Evolutionary conservation across 148 eudicot species (phyloP), one percentile per base, ranked within the genome.

Genomic region (Pharnaceum exiguum): DNA sequence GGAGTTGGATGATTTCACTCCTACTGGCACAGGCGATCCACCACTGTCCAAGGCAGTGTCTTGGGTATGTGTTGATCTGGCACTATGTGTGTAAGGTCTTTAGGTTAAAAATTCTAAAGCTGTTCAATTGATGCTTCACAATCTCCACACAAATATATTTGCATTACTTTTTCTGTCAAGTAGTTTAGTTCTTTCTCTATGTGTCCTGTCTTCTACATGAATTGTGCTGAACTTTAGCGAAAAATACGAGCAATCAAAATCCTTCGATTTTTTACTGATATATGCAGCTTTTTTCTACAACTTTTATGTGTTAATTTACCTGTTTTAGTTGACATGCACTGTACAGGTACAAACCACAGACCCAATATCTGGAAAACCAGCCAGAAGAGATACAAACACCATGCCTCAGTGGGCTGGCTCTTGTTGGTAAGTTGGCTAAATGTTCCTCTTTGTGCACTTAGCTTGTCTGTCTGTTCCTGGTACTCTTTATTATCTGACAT

Each of bases 391-490:
- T 65, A 93, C 96, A 60, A 93, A 79, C 78, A 93, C 98, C 63
- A 93, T 93, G 98, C 98, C 96, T 27, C 98, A 93, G 55, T 93
- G 98, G 98, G 98, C 98, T 77, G 98, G 98, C 59, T 93, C 98
- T 60, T 93, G 98, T 80, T 93, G 98, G 98, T 93, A 84, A 68
- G 27, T 21, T n/a, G n/a, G n/a, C n/a, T n/a, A n/a, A n/a, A n/a
- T n/a, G n/a, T n/a, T 46, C 26, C 46, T 63, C 35, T 13, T 60
- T 31, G 0, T 25, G 60, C 26, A 23, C 55, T 21, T 28, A 4
- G 26, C 22, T 21, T 30, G 26, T 11, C 7, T 50, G 3, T 33
- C 29, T 60, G n/a, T n/a, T n/a, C n/a, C n/a, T n/a, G n/a, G n/a
- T n/a, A n/a, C n/a, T n/a, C n/a, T n/a, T n/a, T n/a, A n/a, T n/a